Base-by-base conservation (phyloP, 768 basidiomycete genomes). In the Naganishia randhawae region DNA sequence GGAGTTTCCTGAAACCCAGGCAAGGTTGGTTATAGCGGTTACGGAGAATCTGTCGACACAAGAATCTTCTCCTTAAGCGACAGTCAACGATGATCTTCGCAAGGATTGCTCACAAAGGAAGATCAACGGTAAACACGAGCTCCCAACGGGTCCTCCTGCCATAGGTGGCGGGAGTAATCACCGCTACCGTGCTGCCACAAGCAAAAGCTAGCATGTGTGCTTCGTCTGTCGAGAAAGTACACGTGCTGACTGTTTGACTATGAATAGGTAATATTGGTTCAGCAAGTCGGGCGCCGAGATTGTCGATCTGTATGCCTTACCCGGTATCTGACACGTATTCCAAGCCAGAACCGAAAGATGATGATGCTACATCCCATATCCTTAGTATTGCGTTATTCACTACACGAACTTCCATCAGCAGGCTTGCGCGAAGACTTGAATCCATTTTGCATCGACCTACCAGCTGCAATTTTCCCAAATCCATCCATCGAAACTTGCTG, bases 81-180 rank as follows among this genome's bases (percentile, higher is more conserved):
- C 31, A 3, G 13, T 32, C 13, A 19, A 5, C 2, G 14, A 17
- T 11, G 10, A 33, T n/a, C 37, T 11, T 42, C 35, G 2, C 14
- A 1, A 2, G n/a, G 29, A 3, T 25, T 25, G 37, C 57, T 61
- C 29, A 61, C 57, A 61, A 13, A 41, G 57, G 57, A 41, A 61
- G 37, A 9, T 29, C 39, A 5, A 22, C 22, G 13, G 57, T 8
- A 25, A 61, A 16, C 9, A 61, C 22, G 11, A 39, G 57, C 39
- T 8, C 35, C 57, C 57, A 61, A 9, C 37, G n/a, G 22, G 57
- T 61, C 3, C 41, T 25, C 37, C n/a, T 61, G 39, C 57, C 57
- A 14, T 41, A 25, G 22, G n/a, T 39, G n/a, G 33, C 16, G 11
- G 27, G 22, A 22, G 6, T 19, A 27, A 61, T 2, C 9, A 61